Evolutionary conservation across 164 flowering plant genomes (phyloP), one percentile per base, ranked within the genome.

Genomic region (Chimonanthus salicifolius): DNA sequence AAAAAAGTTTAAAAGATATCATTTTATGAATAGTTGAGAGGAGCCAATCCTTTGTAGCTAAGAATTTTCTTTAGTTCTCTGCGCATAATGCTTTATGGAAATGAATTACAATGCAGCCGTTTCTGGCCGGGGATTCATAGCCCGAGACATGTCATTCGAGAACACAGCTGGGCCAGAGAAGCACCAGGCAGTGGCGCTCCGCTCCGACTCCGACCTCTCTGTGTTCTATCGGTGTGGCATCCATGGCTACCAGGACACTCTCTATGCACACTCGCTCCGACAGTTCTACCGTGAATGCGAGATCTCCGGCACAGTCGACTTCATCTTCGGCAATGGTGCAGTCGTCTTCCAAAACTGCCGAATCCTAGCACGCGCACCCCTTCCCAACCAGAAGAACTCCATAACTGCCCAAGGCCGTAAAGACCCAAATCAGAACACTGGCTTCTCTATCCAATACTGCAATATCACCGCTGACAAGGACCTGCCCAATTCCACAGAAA

Each of bases 161-260:
- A 33, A 33, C 33, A 33, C 33, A 33, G 33, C 33, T 33, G 33
- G 33, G 33, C 33, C 33, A 33, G 33, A 33, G 33, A 33, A 33
- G 33, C 33, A 33, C 33, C 33, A 33, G 33, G 33, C 33, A 0
- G 97, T 93, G 62, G 98, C 98, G 0, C 87, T 92, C 13, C 89
- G 97, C 0, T 90, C 87, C 2, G 91, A 92, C 0, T 76, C 94
- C 0, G 98, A 94, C 70, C 78, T 88, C 9, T 85, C 98, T 0
- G 97, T 93, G 6, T 91, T 91, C 81, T 90, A 93, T 84, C 75
- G 74, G 43, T 91, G 95, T 74, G 88, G 86, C 82, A 75, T 93
- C 10, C 33, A 87, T 0, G 98, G 89, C 2, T 91, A 90, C 81
- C 98, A 93, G 74, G 98, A 93, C 86, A 85, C 94, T 7, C 95